Percentiles rank a stretch among this genome's conserved stretches.
phyloP scores from a whole-genome alignment of 805 yeast species.

The Candida ponderosae region DNA sequence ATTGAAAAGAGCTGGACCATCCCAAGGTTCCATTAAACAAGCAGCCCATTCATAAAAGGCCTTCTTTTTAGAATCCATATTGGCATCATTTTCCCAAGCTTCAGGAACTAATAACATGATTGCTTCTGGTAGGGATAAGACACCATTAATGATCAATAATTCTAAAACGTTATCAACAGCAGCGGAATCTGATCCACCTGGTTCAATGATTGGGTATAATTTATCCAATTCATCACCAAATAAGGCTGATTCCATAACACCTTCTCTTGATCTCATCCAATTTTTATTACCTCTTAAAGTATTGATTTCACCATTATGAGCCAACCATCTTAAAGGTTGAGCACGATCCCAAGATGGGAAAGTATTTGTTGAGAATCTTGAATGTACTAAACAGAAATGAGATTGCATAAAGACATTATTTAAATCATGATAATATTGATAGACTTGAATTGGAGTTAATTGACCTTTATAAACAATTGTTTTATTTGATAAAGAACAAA shows the following conservation, averaged over 20 bases:
- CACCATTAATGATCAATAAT: constrained; percentile 85
- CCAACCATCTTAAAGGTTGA: constrained; percentile 94
- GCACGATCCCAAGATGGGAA: constrained; percentile 99
- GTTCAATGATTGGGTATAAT: constrained; percentile 92
- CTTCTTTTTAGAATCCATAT: constrained; percentile 84
- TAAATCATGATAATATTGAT: constrained; percentile 88
- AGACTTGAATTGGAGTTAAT: constrained; percentile 93
- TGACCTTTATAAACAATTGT: constrained; percentile 97
- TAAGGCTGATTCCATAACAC: constrained; percentile 81
- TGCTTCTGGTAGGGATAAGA: constrained; percentile 89
- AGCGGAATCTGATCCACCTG: constrained; percentile 98
- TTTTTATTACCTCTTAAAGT: constrained; percentile 96
- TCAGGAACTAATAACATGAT: constrained; percentile 96
- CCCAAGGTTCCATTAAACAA: constrained; percentile 99
- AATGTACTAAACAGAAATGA: constrained; percentile 93
- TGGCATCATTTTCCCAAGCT: constrained; percentile 88
- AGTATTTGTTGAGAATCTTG: constrained; percentile 95
- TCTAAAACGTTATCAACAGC: constrained; percentile 95
- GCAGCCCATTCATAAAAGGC: constrained; percentile 99
- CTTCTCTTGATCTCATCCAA: constrained; percentile 99
- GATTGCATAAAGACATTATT: constrained; percentile 88
- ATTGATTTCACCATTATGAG: constrained; percentile 98
- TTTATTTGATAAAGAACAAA: constrained; percentile 82
- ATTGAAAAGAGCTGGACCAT: constrained; percentile 95
- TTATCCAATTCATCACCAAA: constrained; percentile 90